Evolutionary conservation across 2,329 filamentous ascomycete species (phyloP).

Genomic region (Curvularia spicifera): DNA sequence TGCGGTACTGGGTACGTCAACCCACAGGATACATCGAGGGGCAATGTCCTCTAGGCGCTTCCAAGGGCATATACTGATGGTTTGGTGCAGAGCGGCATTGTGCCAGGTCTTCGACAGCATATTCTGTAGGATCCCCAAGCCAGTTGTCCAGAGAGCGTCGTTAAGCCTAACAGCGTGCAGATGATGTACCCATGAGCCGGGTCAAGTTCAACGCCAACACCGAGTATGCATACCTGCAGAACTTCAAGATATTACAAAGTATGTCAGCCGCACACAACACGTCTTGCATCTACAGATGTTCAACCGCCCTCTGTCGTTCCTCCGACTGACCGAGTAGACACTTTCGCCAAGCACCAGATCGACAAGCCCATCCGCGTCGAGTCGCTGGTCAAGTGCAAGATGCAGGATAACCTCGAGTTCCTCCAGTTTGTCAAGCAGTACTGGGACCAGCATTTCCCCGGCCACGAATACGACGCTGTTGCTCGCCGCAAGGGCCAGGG

Average conservation of each 20-base stretch:
- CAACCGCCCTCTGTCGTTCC: not conserved
- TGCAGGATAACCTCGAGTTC: conserved; percentile 99
- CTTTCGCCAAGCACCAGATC: conserved; percentile 83
- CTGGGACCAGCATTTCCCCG: conserved; percentile 98
- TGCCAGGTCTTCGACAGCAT: conserved; percentile 99
- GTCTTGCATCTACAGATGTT: not conserved
- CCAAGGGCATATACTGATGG: conserved; percentile 27
- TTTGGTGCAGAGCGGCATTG: conserved; percentile 74
- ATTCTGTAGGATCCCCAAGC: conserved; percentile 65
- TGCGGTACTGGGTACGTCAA: conserved; percentile 88
- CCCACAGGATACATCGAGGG: conserved; percentile 17
- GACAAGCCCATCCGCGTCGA: conserved; percentile 91
- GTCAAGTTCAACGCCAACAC: conserved; percentile 99
- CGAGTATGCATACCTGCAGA: conserved; percentile 97
- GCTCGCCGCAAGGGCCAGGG: conserved; percentile 79
- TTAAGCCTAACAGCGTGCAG: conserved; percentile 45
- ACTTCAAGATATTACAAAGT: conserved; percentile 98
- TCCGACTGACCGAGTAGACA: conserved; percentile 60
- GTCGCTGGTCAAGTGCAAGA: conserved; percentile 93
- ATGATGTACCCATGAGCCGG: conserved; percentile 90
- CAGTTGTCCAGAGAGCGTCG: not conserved
- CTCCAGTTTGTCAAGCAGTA: conserved; percentile 95
- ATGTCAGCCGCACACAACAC: conserved; percentile 48
- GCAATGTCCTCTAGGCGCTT: conserved; percentile 10
- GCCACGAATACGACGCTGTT: conserved; percentile 94